Conservation (phyloP, 2,329 filamentous ascomycete species). For the Albifimbria verrucaria region DNA sequence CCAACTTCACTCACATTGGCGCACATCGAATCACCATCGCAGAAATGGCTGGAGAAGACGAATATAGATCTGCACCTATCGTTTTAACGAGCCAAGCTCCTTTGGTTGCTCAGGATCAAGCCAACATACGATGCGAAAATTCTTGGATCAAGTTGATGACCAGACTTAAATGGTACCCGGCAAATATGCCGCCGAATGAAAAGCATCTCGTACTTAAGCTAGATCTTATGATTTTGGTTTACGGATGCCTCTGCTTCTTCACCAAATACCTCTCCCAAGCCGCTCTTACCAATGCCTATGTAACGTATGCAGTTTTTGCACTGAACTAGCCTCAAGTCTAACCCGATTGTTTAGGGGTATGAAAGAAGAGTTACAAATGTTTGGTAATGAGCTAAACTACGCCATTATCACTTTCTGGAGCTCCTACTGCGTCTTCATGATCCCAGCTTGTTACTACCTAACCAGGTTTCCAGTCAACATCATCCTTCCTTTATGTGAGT, state of each 20-base stretch:
- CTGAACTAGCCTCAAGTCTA: not conserved
- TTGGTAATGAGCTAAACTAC: slow-evolving; percentile 31
- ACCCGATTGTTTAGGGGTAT: slow-evolving; percentile 29
- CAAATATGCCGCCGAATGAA: slow-evolving; percentile 25
- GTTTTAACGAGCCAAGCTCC: no score
- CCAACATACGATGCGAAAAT: slow-evolving; percentile 13
- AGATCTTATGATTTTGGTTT: slow-evolving; percentile 33
- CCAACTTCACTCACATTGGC: no score
- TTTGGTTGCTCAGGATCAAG: no score
- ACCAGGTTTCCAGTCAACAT: slow-evolving; percentile 33
- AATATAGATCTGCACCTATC: no score
- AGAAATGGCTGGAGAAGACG: no score
- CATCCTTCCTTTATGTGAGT: slow-evolving; percentile 23
- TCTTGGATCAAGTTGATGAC: slow-evolving; percentile 24
- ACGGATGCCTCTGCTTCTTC: slow-evolving; percentile 36
- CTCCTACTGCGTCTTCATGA: slow-evolving; percentile 37
- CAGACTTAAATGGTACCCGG: slow-evolving; percentile 28
- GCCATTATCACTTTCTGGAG: slow-evolving; percentile 29
- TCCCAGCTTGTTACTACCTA: slow-evolving; percentile 35
- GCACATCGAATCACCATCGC: no score
- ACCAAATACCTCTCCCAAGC: slow-evolving; percentile 36
- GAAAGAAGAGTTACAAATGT: slow-evolving; percentile 29
- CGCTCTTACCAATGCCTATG: slow-evolving; percentile 33
- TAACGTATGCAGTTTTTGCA: slow-evolving; percentile 21
- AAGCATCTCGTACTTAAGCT: slow-evolving; percentile 33